Evolutionary conservation across 345 rosid species (phyloP).

Genomic region (Salix brachista): DNA sequence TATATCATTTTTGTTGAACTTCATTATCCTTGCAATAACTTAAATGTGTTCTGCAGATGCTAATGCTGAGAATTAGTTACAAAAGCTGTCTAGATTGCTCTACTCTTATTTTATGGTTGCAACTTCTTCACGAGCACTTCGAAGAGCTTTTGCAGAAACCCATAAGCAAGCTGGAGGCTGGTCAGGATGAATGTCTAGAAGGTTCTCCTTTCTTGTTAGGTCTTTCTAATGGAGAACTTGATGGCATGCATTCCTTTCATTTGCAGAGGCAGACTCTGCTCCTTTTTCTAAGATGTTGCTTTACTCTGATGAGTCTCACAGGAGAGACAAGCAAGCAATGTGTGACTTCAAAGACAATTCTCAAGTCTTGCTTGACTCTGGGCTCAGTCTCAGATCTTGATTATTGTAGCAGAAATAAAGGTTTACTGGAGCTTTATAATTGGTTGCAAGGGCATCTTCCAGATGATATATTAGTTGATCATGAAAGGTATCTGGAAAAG

Average conservation of each 20-base stretch:
- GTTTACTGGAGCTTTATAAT: slow-evolving; percentile 43
- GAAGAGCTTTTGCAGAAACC: slow-evolving; percentile 46
- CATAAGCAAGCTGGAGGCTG: slow-evolving; percentile 21
- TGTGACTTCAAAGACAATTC: slow-evolving; percentile 15
- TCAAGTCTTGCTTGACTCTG: slow-evolving; percentile 19
- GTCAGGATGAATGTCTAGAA: slow-evolving; percentile 50
- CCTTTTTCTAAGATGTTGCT: slow-evolving; percentile 67
- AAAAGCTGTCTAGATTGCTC: slow-evolving; percentile 34
- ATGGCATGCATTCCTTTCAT: slow-evolving; percentile 34
- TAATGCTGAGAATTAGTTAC: slow-evolving; percentile 71
- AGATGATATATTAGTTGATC: slow-evolving; percentile 20
- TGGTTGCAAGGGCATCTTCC: slow-evolving; percentile 60
- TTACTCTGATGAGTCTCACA: slow-evolving; percentile 41
- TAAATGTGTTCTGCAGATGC: slow-evolving; percentile 48
- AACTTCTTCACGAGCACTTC: slow-evolving; percentile 56
- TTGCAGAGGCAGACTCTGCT: slow-evolving; percentile 62
- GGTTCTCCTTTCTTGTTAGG: slow-evolving; percentile 67
- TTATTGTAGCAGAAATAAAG: slow-evolving; percentile 40
- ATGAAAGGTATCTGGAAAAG: slow-evolving; percentile 39
- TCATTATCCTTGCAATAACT: neutral
- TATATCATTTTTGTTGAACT: neutral
- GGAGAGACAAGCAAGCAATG: slow-evolving; percentile 36
- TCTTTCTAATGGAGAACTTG: slow-evolving; percentile 35
- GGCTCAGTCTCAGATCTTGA: slow-evolving; percentile 17
- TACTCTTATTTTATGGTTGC: slow-evolving; percentile 59